Evolutionary conservation across 2,329 filamentous ascomycete genomes (phyloP), one percentile per base, ranked within the genome.

Genomic region (Penicillium italicum): DNA sequence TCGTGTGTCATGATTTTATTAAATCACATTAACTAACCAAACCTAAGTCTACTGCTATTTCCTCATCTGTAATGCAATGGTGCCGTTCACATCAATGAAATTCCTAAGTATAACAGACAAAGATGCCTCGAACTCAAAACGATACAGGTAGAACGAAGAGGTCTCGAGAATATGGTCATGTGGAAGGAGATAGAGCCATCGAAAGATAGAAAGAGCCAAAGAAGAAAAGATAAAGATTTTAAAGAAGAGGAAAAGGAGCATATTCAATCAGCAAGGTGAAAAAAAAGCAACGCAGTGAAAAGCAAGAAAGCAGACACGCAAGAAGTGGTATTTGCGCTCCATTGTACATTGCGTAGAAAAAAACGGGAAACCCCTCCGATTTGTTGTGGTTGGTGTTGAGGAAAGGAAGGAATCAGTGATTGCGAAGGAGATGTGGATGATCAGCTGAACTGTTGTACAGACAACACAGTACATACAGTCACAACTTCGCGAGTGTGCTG

Each of bases 251-350:
- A 44, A 44, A 49, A 44, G 20, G 28, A 34, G 28, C 50, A 45
- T 51, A 55, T 55, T 47, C 53, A 54, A 50, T 42, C 45, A 45
- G 48, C 48, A 58, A 42, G 46, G 43, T 44, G 48, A 36, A 47
- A 41, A 55, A 59, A 57, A 58, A n/a, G 38, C 50, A 51, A 38
- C 38, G 49, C 36, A 45, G 48, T 43, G 41, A 46, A 61, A 62
- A 56, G 45, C 50, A 56, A 55, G 50, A 48, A 58, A 64, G 52
- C 60, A 60, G 60, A 64, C 49, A 62, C 66, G 61, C 57, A 61
- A 62, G 60, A 65, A 64, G 66, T 72, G 71, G 69, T 73, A 73
- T 74, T 72, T 71, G 69, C 70, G 70, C 71, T 73, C 70, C 71
- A 72, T 72, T 72, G 69, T 73, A 74, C 71, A 73, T 62, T 64